Evolutionary conservation across 2,329 filamentous ascomycete genomes (phyloP), one percentile per base, ranked within the genome.

Genomic region (Xylogone sp.): DNA sequence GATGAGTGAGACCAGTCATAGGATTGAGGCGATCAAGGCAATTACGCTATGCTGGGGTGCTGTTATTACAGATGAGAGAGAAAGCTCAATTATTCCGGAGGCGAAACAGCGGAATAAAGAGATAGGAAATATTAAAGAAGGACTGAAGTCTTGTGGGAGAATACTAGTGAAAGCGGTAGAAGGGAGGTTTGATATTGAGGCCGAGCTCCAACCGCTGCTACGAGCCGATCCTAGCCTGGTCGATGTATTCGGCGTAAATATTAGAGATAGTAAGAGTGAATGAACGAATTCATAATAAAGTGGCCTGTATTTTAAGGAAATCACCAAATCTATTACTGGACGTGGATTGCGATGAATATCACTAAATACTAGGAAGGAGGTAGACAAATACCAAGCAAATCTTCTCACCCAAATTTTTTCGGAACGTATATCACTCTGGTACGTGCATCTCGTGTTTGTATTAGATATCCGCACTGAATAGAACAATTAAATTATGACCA

Each of bases 11-110:
- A 43, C 82, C 1, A 66, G 77, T 2, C 84, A 88, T 71, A 73
- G 81, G 22, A 81, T 78, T 3, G 82, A 87, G 53, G 70, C 93
- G 5, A 65, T 90, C 44, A 79, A 79, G 57, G 82, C 79, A 0
- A 56, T 90, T 1, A 75, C 78, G 31, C 63, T 82, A 1, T 86
- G 83, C 65, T 90, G 84, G 83, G 65, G 84, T 3, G 81, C 80
- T n/a, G 8, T 53, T 29, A 24, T 13, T 39, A 31, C 24, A 13
- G 22, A 27, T 13, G 21, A 39, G 22, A 6, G n/a, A 51, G 50
- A 24, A 39, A 39, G 13, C n/a, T 16, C 34, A 39, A 39, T 39
- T 7, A 16, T 6, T 5, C 10, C 34, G 10, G 34, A 19, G 29
- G 22, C 29, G 49, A 42, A 47, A 48, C 42, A 62, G 19, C 29